These are phyloP conservation scores for Brettanomyces bruxellensis DNA, from an alignment of 805 yeast genomes.

Conservation along the genomic window DNA sequence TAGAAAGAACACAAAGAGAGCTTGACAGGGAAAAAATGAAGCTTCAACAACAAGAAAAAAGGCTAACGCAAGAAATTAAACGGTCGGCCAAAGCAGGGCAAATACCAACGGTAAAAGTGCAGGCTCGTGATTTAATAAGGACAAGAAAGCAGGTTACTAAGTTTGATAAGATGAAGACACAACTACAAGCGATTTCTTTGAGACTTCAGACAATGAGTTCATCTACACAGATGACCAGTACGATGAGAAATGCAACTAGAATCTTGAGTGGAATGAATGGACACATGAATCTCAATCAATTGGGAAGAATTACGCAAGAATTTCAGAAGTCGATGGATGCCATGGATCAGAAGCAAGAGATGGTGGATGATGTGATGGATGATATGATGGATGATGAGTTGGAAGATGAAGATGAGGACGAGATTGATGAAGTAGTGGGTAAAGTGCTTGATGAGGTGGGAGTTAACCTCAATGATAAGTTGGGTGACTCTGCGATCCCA, in stretches of 20 bases:
- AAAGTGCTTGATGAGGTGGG: slow-evolving; percentile 96
- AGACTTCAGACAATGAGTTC: slow-evolving; percentile 88
- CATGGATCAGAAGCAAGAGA: slow-evolving; percentile 98
- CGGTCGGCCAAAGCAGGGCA: slow-evolving; percentile 89
- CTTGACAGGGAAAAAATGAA: slow-evolving; percentile 80
- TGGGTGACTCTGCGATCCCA: slow-evolving; percentile 31
- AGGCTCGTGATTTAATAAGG: slow-evolving; percentile 90
- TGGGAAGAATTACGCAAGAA: slow-evolving; percentile 87
- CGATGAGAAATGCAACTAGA: slow-evolving; percentile 90
- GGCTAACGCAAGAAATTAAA: slow-evolving; percentile 74
- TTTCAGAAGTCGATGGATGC: slow-evolving; percentile 90
- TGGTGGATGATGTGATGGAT: slow-evolving; percentile 97
- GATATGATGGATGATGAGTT: slow-evolving; percentile 92
- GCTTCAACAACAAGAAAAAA: slow-evolving; percentile 87
- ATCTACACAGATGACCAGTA: slow-evolving; percentile 89
- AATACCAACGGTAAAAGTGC: slow-evolving; percentile 81
- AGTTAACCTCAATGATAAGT: slow-evolving; percentile 55
- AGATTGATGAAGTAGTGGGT: slow-evolving; percentile 82
- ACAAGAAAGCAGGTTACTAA: slow-evolving; percentile 78
- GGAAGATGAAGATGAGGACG: slow-evolving; percentile 72
- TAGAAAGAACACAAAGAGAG: slow-evolving; percentile 92
- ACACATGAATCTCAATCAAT: slow-evolving; percentile 80
- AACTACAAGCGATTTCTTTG: slow-evolving; percentile 86
- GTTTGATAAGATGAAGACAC: slow-evolving; percentile 90
- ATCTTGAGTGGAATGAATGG: slow-evolving; percentile 79